phyloP scores from a whole-genome alignment of 345 rosid genomes.

The Hibiscus trionum region DNA sequence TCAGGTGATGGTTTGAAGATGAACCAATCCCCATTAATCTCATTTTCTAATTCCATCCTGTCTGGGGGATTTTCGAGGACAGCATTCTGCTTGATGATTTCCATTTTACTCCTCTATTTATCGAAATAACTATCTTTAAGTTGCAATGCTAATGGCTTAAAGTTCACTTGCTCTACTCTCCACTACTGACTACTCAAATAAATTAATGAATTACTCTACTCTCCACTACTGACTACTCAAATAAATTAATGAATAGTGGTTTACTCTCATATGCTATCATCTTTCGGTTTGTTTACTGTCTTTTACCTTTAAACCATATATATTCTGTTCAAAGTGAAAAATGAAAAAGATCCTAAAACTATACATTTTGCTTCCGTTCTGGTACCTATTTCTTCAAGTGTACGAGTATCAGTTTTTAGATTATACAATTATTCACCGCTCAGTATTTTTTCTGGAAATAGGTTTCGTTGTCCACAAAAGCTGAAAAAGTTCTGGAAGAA shows the following conservation, averaged over 20 bases:
- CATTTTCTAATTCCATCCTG: neutral
- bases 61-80: neutral
- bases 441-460: constrained; percentile 20
- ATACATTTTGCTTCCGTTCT: neutral
- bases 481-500: constrained; percentile 56
- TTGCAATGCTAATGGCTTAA: neutral
- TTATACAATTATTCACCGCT: neutral
- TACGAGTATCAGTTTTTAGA: neutral
- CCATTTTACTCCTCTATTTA: neutral
- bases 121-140: neutral
- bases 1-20: neutral
- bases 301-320: neutral
- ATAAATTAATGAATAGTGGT: neutral
- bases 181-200: no score
- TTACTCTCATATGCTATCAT: neutral
- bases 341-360: neutral
- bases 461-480: constrained; percentile 57
- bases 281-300: neutral
- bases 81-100: neutral
- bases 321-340: neutral
- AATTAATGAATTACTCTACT: neutral
- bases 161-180: neutral
- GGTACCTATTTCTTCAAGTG: constrained; percentile 1
- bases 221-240: neutral
- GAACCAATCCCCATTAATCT: neutral